A percentile compares a stretch with the other conserved stretches of the same genome.
Evolutionary conservation across 495 filamentous ascomycete genomes (phyloP).

Genomic region (Penicillium bovifimosum): DNA sequence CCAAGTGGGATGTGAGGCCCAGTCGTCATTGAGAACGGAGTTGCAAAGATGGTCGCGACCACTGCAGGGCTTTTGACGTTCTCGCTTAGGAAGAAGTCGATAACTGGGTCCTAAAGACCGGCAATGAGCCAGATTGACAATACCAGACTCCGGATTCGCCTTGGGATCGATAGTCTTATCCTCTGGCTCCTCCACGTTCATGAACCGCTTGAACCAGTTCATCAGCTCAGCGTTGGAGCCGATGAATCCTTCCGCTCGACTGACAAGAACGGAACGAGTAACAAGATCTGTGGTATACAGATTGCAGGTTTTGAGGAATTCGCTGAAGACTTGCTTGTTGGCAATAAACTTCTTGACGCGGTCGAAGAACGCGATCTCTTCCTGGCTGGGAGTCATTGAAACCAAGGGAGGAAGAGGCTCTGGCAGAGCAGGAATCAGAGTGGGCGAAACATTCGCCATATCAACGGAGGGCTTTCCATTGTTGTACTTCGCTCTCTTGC

Average conservation of each 20-base stretch:
- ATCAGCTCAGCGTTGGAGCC: constrained; percentile 82
- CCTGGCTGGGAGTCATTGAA: constrained; percentile 53
- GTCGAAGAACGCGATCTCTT: constrained; percentile 92
- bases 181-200: constrained; percentile 59
- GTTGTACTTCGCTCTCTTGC: constrained; percentile 60
- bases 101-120: constrained; percentile 93
- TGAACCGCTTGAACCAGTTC: constrained; percentile 75
- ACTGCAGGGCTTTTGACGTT: constrained; percentile 80
- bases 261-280: constrained; percentile 69
- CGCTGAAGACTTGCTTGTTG: constrained; percentile 84
- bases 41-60: constrained; percentile 92
- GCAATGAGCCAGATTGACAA: constrained; percentile 87
- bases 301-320: constrained; percentile 94
- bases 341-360: constrained; percentile 92
- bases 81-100: constrained; percentile 80
- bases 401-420: constrained; percentile 72
- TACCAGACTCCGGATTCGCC: constrained; percentile 62
- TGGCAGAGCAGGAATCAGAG: constrained; percentile 77
- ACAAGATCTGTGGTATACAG: constrained; percentile 88
- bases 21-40: constrained; percentile 90
- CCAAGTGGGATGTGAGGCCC: constrained; percentile 99
- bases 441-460: constrained; percentile 71
- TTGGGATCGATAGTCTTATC: constrained; percentile 77
- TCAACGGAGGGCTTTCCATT: constrained; percentile 61
- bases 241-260: constrained; percentile 79